Base-by-base conservation (phyloP, 2,329 filamentous ascomycete genomes). In the Aaosphaeria arxii region DNA sequence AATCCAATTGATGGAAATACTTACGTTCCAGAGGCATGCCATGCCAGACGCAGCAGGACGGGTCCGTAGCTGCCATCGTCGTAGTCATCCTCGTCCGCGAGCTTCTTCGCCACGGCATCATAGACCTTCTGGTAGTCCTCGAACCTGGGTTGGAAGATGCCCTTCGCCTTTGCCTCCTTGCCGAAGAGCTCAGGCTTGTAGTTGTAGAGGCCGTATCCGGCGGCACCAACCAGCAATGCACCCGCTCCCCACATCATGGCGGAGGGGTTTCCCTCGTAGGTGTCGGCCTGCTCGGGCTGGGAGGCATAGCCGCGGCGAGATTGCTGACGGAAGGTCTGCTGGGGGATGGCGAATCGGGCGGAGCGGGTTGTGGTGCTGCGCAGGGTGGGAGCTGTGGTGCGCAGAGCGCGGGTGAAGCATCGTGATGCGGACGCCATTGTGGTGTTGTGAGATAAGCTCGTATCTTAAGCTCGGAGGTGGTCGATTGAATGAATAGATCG, bases 51-150 rank as follows among this genome's bases (percentile, higher is more conserved):
- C 55, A 97, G 76, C 48, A 97, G 79, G 52, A 97, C 91, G 30
- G 92, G 94, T 48, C 91, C 92, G 70, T 95, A 97, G 77, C 88
- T 94, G 60, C 94, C 92, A 71, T 99, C 92, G 66, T 97, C 92
- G 71, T 97, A 97, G 58, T 96, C 87, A 61, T 94, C 89, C 69
- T 95, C 85, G 75, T 96, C 89, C 72, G 94, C 86, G 47, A 97
- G 78, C 52, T 80, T 80, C 66, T 78, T 74, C 47, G 92, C 91
- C 61, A 97, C 85, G 66, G 86, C 86, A 71, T 96, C 83, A 78
- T 97, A 97, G 46, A 97, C 89, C 74, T 89, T 87, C 79, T 96
- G 91, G 79, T 96, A 97, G 74, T 99, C 91, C 62, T 87, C 85
- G 74, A 87, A 84, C 65, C 82, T 87, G 52, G 91, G 89, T 44